Base-by-base conservation (phyloP, 306 rosid genomes). In the Phaseolus lunatus region DNA sequence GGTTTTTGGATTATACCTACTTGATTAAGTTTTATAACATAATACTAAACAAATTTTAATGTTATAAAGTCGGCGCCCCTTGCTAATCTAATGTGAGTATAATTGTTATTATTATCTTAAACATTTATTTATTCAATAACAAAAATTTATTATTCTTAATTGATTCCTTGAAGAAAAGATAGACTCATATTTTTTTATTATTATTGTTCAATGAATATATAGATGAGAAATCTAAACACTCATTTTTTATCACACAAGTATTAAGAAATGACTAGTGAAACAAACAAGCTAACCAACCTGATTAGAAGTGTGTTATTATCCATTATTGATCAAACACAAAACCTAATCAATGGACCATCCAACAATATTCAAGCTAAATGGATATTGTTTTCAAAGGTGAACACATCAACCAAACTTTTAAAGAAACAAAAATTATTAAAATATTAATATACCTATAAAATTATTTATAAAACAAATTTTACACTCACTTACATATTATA, bases 221-320 rank as follows among this genome's bases (percentile, higher is more conserved):
- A 35, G 58, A 27, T 52, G 14, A 14, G 35, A 61, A 70, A 59
- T 16, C 56, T 39, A 70, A 62, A 44, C 35, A 62, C 68, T 41
- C 66, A 76, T 70, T 43, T 39, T 39, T 0, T 2, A 39, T 12
- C 48, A 43, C 78, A 49, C 9, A 67, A n/a, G 11, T 23, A 37
- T 29, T 2, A 66, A 53, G 71, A 29, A 19, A 37, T 57, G 77
- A 68, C 69, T 0, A 3, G 47, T 75, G 80, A 75, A 75, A 45
- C 71, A 80, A 67, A 86, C 85, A 63, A 48, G 67, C 75, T 76
- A 87, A 85, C 91, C 91, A 75, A 82, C 90, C 83, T 6, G 76
- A 69, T 76, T 73, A 78, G 37, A 74, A 50, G 85, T 64, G 54
- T 43, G 77, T 76, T 81, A 76, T 79, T 57, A 33, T 70, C 50